Conservation (phyloP, 225 moss, liverwort and hornwort genomes). For the Asterella californica region DNA sequence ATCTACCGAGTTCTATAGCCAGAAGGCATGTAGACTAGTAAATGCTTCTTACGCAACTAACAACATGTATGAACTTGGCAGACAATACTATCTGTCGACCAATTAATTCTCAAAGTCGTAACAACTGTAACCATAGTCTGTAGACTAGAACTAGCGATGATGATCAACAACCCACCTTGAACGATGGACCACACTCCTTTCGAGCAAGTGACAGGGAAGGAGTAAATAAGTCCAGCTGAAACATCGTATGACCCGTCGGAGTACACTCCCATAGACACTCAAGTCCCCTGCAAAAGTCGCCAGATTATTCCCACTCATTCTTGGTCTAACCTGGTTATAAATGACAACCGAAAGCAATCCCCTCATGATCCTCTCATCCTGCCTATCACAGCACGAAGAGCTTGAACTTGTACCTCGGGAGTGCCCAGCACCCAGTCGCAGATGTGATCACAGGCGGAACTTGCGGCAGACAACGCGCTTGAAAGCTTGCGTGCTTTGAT, state of each 20-base stretch:
- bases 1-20: not conserved
- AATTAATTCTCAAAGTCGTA: no score
- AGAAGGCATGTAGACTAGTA: no score
- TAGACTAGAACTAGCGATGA: not conserved
- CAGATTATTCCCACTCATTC: no score
- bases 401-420: conserved; percentile 56
- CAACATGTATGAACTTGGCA: no score
- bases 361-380: not conserved
- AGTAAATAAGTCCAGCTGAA: conserved; percentile 79
- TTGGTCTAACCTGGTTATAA: not conserved
- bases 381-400: not conserved
- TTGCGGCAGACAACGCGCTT: conserved; percentile 95
- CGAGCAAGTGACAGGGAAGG: conserved; percentile 83
- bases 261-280: conserved; percentile 96
- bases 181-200: conserved; percentile 86
- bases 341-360: not conserved
- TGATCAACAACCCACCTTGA: conserved; percentile 49
- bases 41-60: no score
- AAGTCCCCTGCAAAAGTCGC: conserved; percentile 55
- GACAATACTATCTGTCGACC: no score
- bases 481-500: conserved; percentile 99
- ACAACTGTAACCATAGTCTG: no score
- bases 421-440: conserved; percentile 96
- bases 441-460: conserved; percentile 97
- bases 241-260: conserved; percentile 91